Evolutionary conservation across 306 rosid species (phyloP).

Genomic region (Vigna nakashimae): DNA sequence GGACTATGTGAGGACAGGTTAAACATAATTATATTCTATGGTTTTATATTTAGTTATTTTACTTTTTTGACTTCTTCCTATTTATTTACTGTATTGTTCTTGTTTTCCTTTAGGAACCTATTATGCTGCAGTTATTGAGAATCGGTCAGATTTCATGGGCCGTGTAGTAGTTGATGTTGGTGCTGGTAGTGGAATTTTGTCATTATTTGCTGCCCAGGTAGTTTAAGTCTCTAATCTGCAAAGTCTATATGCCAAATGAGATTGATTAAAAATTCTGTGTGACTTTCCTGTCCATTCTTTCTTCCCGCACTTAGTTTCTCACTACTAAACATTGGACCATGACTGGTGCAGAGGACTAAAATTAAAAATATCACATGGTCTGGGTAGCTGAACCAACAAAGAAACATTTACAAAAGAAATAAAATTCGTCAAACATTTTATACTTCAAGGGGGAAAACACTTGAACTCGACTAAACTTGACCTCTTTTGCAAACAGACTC

Average conservation of each 20-base stretch:
- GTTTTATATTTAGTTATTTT: neutral
- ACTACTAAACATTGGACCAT: neutral
- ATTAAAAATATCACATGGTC: neutral
- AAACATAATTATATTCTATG: slow-evolving; percentile 30
- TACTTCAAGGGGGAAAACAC: neutral
- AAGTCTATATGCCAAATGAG: slow-evolving; percentile 24
- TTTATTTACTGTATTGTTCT: slow-evolving; percentile 36
- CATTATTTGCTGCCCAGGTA: slow-evolving; percentile 94
- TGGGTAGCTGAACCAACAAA: neutral
- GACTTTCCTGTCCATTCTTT: neutral
- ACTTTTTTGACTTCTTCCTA: neutral
- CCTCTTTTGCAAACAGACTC: too few species aligned
- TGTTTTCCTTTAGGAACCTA: slow-evolving; percentile 66
- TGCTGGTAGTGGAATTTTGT: slow-evolving; percentile 92
- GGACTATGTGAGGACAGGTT: slow-evolving; percentile 94
- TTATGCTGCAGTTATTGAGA: slow-evolving; percentile 77
- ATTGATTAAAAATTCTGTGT: slow-evolving; percentile 11
- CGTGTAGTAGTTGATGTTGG: slow-evolving; percentile 92
- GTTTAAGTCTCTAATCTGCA: slow-evolving; percentile 5
- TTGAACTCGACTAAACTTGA: too few species aligned
- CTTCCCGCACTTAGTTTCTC: slow-evolving; percentile 2
- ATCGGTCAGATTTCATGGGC: slow-evolving; percentile 72
- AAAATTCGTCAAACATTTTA: neutral
- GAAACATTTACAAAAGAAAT: neutral
- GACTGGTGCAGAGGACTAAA: neutral